Conservation (phyloP, 495 filamentous ascomycete genomes). For the Melanomma pulvis-pyrius region DNA sequence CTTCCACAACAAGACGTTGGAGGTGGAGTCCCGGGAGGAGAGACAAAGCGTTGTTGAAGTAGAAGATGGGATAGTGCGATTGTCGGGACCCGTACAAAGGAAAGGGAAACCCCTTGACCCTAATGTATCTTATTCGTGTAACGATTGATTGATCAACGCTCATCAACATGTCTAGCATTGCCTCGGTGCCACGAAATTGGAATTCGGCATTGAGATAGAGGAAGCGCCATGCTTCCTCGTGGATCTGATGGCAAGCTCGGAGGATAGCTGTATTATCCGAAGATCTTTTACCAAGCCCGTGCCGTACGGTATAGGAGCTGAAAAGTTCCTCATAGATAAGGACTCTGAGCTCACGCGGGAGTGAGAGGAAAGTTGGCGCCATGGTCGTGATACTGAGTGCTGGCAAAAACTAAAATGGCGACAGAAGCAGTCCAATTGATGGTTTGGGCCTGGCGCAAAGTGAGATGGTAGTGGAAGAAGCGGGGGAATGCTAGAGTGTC, state of each 20-base stretch:
- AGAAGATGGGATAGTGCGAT: slow-evolving; percentile 25
- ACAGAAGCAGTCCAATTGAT: not conserved
- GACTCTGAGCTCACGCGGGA: slow-evolving; percentile 32
- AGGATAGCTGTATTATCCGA: slow-evolving; percentile 25
- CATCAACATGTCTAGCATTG: slow-evolving; percentile 27
- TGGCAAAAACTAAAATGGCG: not conserved
- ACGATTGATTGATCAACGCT: slow-evolving; percentile 24
- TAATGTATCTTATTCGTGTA: slow-evolving; percentile 27
- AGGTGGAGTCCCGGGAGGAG: slow-evolving; percentile 31
- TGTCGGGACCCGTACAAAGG: slow-evolving; percentile 17
- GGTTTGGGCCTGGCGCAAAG: not conserved
- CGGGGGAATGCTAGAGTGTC: not conserved
- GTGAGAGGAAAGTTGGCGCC: slow-evolving; percentile 20
- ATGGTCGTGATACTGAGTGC: not conserved
- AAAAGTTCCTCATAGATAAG: slow-evolving; percentile 32
- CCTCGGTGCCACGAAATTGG: slow-evolving; percentile 31
- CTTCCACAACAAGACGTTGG: slow-evolving; percentile 25
- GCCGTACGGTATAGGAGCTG: slow-evolving; percentile 13
- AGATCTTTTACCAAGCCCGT: slow-evolving; percentile 9
- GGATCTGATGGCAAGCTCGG: slow-evolving; percentile 21
- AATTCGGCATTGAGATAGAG: slow-evolving; percentile 21
- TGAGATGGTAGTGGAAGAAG: not conserved
- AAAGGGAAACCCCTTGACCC: slow-evolving; percentile 30
- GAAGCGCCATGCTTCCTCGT: slow-evolving; percentile 25
- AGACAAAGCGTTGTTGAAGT: slow-evolving; percentile 29